These are phyloP conservation scores for Coemansia sp. DNA, from an alignment of 192 early-diverging fungal genomes.

Conservation along the genomic window DNA sequence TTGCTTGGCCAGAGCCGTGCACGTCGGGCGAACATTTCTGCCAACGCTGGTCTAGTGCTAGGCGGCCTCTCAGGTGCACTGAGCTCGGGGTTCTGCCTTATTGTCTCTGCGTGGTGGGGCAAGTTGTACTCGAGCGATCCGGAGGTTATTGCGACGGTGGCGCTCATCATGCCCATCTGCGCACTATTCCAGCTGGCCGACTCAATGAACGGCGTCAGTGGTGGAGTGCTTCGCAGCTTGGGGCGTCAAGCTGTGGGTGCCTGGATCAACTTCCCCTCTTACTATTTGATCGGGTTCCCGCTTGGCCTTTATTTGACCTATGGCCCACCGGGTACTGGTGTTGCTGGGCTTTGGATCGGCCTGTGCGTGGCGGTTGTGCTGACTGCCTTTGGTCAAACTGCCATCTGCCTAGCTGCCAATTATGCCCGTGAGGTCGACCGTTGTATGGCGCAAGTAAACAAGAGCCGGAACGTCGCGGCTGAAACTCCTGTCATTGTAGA, in stretches of 20 bases:
- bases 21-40: conserved; percentile 38
- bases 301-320: conserved; percentile 61
- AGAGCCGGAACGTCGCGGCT: background rate
- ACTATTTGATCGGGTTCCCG: conserved; percentile 61
- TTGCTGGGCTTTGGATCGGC: conserved; percentile 57
- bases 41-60: conserved; percentile 31
- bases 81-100: conserved; percentile 23
- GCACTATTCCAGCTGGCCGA: conserved; percentile 73
- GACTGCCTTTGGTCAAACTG: conserved; percentile 37
- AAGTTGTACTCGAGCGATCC: conserved; percentile 69
- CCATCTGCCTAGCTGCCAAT: conserved; percentile 28
- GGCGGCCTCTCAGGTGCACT: conserved; percentile 20
- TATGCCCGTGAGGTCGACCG: conserved; percentile 35
- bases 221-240: conserved; percentile 61
- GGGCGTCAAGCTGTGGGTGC: conserved; percentile 61
- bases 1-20: conserved; percentile 49
- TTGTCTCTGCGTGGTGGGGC: conserved; percentile 51
- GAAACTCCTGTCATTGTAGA: background rate
- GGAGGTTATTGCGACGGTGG: conserved; percentile 70
- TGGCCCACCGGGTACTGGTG: conserved; percentile 37
- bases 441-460: conserved; percentile 38
- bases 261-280: conserved; percentile 58
- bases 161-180: conserved; percentile 75
- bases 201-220: conserved; percentile 63
- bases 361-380: conserved; percentile 39